phyloP scores from a whole-genome alignment of 306 rosid species.

The Mimosa bimucronata region DNA sequence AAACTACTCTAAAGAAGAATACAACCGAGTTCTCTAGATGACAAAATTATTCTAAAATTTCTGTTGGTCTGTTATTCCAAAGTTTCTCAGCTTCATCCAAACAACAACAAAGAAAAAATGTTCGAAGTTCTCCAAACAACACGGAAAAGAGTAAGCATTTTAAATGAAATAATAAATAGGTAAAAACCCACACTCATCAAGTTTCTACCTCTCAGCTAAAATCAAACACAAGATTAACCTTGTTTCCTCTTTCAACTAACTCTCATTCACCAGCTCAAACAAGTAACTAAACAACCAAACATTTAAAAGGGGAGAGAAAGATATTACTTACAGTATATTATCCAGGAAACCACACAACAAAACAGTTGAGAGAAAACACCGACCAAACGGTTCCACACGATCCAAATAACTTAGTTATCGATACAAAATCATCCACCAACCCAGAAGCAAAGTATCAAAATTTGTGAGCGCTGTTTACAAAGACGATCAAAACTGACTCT shows the following conservation, averaged over 20 bases:
- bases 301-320: not conserved
- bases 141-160: not conserved
- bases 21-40: not conserved
- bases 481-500: not conserved
- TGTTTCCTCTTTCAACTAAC: not conserved
- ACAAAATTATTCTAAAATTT: not conserved
- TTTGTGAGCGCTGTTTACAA: conserved; percentile 14
- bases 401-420: conserved; percentile 56
- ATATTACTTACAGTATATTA: conserved; percentile 39
- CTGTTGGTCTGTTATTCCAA: too few species aligned
- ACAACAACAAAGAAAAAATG: not conserved
- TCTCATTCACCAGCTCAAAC: not conserved
- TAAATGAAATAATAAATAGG: not conserved
- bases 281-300: not conserved
- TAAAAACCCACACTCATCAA: not conserved
- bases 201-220: not conserved
- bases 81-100: not conserved
- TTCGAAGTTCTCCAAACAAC: not conserved
- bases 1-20: not conserved
- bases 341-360: not conserved
- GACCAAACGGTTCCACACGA: conserved; percentile 56
- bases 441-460: conserved; percentile 25
- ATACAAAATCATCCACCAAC: conserved; percentile 62
- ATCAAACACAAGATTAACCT: not conserved
- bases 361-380: conserved; percentile 9